Conservation (phyloP, 2,329 filamentous ascomycete genomes). For the Cercospora zeae-maydis region DNA sequence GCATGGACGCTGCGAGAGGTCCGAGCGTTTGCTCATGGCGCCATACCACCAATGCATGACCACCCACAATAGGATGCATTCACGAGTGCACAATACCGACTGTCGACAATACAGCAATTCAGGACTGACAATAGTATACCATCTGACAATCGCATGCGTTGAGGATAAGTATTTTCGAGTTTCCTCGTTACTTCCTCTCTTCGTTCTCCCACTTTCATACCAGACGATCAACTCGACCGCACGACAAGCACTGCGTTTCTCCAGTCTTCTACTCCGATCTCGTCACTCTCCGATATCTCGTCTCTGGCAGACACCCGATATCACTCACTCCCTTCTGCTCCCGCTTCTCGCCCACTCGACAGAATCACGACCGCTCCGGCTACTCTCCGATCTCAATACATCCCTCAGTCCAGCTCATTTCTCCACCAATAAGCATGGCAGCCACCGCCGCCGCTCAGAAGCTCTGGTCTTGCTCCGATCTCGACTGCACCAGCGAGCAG, state of each 20-base stretch:
- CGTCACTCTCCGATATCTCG: not conserved
- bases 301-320: not conserved
- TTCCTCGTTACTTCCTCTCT: constrained; percentile 5
- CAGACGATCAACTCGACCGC: constrained; percentile 2
- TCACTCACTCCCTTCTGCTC: not conserved
- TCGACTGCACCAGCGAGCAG: constrained; percentile 17
- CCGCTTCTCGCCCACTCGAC: not conserved
- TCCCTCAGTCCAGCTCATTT: not conserved
- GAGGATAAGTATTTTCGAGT: constrained; percentile 3
- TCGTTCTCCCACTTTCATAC: not conserved
- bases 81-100: constrained; percentile 8
- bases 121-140: constrained; percentile 10
- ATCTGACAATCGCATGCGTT: constrained; percentile 11
- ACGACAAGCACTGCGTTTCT: not conserved
- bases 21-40: not conserved
- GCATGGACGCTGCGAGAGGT: not conserved
- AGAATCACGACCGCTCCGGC: not conserved
- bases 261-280: not conserved
- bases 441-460: not conserved
- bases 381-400: not conserved
- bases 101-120: constrained; percentile 2
- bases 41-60: constrained; percentile 8
- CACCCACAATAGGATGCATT: constrained; percentile 12
- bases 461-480: constrained; percentile 20
- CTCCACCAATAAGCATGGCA: not conserved